A percentile compares a stretch with the other conserved stretches of the same genome.
Conservation (phyloP, 2,329 filamentous ascomycete species). For the Sarocladium oryzae region DNA sequence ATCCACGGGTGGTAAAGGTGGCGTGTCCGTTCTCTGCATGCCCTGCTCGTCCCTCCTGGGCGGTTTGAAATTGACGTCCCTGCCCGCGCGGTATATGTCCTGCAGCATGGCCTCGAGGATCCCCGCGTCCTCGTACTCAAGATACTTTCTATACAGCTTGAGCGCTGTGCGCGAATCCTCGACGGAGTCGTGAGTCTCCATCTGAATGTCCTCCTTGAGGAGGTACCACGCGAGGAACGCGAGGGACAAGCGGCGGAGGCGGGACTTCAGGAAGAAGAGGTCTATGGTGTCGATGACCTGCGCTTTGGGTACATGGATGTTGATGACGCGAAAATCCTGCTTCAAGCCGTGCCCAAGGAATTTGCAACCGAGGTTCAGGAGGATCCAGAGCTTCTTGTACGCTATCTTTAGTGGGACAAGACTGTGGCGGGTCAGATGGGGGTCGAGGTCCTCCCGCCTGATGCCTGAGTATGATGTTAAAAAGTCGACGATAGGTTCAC, state of each 20-base stretch:
- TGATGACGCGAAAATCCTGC: slow-evolving; percentile 96
- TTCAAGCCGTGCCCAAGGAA: slow-evolving; percentile 92
- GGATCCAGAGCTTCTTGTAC: slow-evolving; percentile 97
- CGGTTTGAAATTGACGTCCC: slow-evolving; percentile 45
- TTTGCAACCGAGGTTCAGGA: slow-evolving; percentile 87
- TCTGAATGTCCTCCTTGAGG: slow-evolving; percentile 89
- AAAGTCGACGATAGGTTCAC: slow-evolving; percentile 90
- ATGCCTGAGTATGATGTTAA: slow-evolving; percentile 93
- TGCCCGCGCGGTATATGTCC: slow-evolving; percentile 64
- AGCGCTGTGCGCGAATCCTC: slow-evolving; percentile 91
- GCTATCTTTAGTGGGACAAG: slow-evolving; percentile 82
- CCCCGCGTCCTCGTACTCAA: slow-evolving; percentile 82
- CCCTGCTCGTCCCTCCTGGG: slow-evolving; percentile 40
- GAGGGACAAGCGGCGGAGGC: slow-evolving; percentile 80
- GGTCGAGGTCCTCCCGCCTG: slow-evolving; percentile 75
- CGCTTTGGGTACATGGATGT: slow-evolving; percentile 84
- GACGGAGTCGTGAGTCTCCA: slow-evolving; percentile 88
- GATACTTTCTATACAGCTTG: slow-evolving; percentile 81
- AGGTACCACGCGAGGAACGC: slow-evolving; percentile 89
- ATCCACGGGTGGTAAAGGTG: slow-evolving; percentile 36
- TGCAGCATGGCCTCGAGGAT: slow-evolving; percentile 77
- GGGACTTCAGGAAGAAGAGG: slow-evolving; percentile 75
- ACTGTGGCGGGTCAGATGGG: slow-evolving; percentile 69
- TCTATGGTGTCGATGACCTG: slow-evolving; percentile 95
- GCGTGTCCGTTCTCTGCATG: slow-evolving; percentile 45